Evolutionary conservation across 495 filamentous ascomycete species (phyloP).

Genomic region (Penicillium salamii): DNA sequence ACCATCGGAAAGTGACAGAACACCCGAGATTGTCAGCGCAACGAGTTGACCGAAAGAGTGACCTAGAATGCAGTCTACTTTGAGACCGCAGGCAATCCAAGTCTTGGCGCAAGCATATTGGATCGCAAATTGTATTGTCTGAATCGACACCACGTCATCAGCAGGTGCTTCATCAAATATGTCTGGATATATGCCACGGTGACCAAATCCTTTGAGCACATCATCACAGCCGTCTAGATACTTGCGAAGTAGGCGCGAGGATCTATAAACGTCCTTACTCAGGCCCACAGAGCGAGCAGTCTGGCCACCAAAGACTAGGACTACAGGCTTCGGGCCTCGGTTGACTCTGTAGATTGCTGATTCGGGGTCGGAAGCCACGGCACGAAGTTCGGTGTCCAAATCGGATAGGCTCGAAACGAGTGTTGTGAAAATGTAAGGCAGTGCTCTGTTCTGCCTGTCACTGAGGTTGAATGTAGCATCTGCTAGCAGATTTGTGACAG

Average conservation of each 20-base stretch:
- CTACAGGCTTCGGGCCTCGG: slow-evolving; percentile 12
- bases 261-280: slow-evolving; percentile 22
- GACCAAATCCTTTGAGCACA: slow-evolving; percentile 21
- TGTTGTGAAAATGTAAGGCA: not conserved
- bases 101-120: slow-evolving; percentile 48
- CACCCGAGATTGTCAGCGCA: slow-evolving; percentile 42
- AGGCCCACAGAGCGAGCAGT: slow-evolving; percentile 14
- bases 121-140: slow-evolving; percentile 41
- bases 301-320: slow-evolving; percentile 35
- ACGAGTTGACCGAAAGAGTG: slow-evolving; percentile 56
- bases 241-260: slow-evolving; percentile 20
- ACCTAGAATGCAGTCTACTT: slow-evolving; percentile 37
- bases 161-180: slow-evolving; percentile 42
- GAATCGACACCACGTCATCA: slow-evolving; percentile 35
- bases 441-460: not conserved
- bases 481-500: not conserved
- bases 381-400: not conserved
- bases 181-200: slow-evolving; percentile 35
- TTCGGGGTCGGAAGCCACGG: not conserved
- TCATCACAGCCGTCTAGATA: slow-evolving; percentile 38
- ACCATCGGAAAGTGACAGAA: slow-evolving; percentile 33
- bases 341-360: not conserved
- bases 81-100: slow-evolving; percentile 51
- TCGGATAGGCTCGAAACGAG: slow-evolving; percentile 1
- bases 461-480: not conserved